These are phyloP conservation scores for Piper betle DNA, from an alignment of 164 flowering plant genomes.

Conservation along the genomic window DNA sequence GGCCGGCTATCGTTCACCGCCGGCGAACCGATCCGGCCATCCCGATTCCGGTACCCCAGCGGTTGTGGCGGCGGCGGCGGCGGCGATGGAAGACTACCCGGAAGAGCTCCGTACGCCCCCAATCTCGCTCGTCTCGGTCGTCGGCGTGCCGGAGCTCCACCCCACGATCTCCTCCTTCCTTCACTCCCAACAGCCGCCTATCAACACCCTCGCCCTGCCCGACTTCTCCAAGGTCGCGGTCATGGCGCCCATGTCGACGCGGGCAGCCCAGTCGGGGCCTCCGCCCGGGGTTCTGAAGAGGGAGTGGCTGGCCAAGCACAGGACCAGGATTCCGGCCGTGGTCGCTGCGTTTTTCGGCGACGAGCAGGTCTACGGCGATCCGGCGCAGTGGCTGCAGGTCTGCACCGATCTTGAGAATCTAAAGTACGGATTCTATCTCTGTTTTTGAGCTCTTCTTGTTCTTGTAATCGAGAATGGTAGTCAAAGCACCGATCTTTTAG, in stretches of 20 bases:
- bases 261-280: conserved; percentile 7
- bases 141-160: conserved; percentile 75
- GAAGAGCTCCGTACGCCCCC: conserved; percentile 94
- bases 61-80: not conserved
- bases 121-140: conserved; percentile 45
- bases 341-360: conserved; percentile 64
- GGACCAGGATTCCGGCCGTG: conserved; percentile 65
- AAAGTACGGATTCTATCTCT: conserved; percentile 36
- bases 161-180: conserved; percentile 45
- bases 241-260: conserved; percentile 20
- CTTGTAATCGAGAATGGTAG: not conserved
- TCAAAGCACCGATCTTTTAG: too few relatives aligned
- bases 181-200: conserved; percentile 70
- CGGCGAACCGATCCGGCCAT: too few relatives aligned
- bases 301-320: conserved; percentile 83
- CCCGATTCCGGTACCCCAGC: too few relatives aligned
- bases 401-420: conserved; percentile 76
- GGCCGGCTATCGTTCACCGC: too few relatives aligned
- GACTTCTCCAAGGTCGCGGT: conserved; percentile 58
- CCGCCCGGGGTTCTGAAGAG: conserved; percentile 49
- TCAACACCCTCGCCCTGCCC: conserved; percentile 77
- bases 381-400: conserved; percentile 85
- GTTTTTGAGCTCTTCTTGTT: not conserved
- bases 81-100: conserved; percentile 72
- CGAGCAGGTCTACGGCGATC: conserved; percentile 68